Conservation (phyloP, 2,329 filamentous ascomycete genomes). For the Fusarium verrucosum region DNA sequence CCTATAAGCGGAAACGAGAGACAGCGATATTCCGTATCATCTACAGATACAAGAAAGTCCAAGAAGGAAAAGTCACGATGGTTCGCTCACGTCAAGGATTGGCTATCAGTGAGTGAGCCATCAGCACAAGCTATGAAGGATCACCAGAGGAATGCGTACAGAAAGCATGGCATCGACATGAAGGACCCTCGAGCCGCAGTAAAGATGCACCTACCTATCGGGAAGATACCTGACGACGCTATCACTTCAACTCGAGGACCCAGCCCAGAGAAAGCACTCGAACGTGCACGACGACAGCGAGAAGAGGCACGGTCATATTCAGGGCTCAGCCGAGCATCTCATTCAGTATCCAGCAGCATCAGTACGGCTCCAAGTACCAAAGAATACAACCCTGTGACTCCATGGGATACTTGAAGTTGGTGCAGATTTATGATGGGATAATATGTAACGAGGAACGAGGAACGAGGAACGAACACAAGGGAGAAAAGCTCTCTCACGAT, state of each 20-base stretch:
- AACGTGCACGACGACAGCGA: constrained; percentile 49
- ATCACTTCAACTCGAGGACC: constrained; percentile 58
- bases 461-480: too few species aligned
- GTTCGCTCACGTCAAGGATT: constrained; percentile 57
- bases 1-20: constrained; percentile 36
- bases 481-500: constrained; percentile 7
- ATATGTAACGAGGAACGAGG: constrained; percentile 21
- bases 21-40: constrained; percentile 17
- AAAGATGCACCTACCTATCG: constrained; percentile 59
- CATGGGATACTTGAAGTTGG: constrained; percentile 45
- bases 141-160: constrained; percentile 54
- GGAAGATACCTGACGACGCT: constrained; percentile 56
- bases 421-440: neutral
- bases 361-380: constrained; percentile 47
- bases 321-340: constrained; percentile 39
- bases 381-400: constrained; percentile 46
- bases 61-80: constrained; percentile 49
- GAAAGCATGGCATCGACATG: constrained; percentile 55
- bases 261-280: constrained; percentile 57
- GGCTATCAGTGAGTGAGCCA: constrained; percentile 60
- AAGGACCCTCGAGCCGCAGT: constrained; percentile 56
- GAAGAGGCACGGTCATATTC: constrained; percentile 44
- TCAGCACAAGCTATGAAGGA: constrained; percentile 59
- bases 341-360: constrained; percentile 51
- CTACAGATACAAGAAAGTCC: constrained; percentile 29